phyloP scores from a whole-genome alignment of 2,329 filamentous ascomycete species.

The Penicillium freii region DNA sequence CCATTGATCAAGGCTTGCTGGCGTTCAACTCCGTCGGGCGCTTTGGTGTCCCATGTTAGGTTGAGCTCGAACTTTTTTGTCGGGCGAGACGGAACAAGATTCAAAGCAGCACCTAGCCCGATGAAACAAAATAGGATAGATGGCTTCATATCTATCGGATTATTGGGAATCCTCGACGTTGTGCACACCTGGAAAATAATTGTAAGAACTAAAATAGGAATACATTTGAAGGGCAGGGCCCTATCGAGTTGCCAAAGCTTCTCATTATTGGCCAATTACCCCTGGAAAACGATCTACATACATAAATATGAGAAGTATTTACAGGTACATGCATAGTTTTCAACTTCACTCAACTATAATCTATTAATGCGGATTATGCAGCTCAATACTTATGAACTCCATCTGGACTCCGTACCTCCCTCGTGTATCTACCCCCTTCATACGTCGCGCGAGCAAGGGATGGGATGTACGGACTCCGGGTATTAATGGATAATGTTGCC shows the following conservation, averaged over 20 bases:
- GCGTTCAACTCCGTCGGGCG: constrained; percentile 29
- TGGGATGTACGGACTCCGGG: background rate
- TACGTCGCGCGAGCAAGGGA: background rate
- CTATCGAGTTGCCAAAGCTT: too few species aligned
- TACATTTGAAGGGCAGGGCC: background rate
- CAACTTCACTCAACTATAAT: too few species aligned
- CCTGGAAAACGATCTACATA: too few species aligned
- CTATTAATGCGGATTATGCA: too few species aligned
- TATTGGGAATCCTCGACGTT: background rate
- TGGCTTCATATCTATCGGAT: background rate
- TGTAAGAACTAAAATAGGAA: background rate
- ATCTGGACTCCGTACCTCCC: too few species aligned
- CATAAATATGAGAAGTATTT: too few species aligned
- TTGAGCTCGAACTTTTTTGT: constrained; percentile 28
- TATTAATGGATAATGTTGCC: background rate
- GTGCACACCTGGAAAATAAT: background rate
- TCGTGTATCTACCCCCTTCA: background rate
- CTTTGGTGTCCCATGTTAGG: constrained; percentile 32
- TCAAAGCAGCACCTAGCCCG: background rate
- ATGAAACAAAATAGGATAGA: background rate
- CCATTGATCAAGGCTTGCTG: constrained; percentile 30
- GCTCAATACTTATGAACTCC: too few species aligned
- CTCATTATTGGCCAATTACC: too few species aligned
- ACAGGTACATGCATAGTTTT: too few species aligned
- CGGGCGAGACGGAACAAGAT: background rate